phyloP scores from a whole-genome alignment of 2,329 filamentous ascomycete species.

The Beauveria bassiana region DNA sequence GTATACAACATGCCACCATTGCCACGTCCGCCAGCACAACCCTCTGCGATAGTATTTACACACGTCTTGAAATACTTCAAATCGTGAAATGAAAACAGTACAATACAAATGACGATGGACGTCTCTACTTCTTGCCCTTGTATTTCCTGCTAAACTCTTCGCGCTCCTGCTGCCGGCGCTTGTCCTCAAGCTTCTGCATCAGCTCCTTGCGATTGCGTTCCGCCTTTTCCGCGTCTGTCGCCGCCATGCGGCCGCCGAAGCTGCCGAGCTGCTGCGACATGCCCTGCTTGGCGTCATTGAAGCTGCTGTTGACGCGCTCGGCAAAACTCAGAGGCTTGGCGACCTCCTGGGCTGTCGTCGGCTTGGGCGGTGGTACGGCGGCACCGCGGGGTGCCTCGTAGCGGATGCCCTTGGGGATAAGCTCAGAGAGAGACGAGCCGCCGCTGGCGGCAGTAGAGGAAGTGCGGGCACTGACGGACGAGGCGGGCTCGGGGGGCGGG shows the following conservation, averaged over 20 bases:
- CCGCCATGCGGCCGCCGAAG: conserved; percentile 26
- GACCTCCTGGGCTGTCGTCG: conserved; percentile 15
- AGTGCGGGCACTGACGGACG: conserved; percentile 19
- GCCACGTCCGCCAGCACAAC: neutral
- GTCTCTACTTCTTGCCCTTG: conserved; percentile 18
- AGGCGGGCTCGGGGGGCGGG: conserved; percentile 14
- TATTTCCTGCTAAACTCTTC: conserved; percentile 35
- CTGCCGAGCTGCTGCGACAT: conserved; percentile 25
- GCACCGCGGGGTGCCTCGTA: conserved; percentile 30
- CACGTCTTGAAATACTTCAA: neutral
- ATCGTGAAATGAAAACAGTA: too few species aligned
- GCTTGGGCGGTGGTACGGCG: conserved; percentile 5
- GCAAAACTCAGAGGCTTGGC: conserved; percentile 20
- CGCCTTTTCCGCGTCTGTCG: conserved; percentile 26
- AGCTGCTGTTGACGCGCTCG: conserved; percentile 25
- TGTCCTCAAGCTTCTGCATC: conserved; percentile 28
- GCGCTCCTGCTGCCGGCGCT: conserved; percentile 27
- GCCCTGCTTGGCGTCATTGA: conserved; percentile 31
- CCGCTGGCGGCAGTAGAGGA: conserved; percentile 26
- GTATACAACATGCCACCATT: neutral
- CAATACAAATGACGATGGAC: neutral
- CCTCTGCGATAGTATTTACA: neutral
- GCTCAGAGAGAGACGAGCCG: conserved; percentile 17
- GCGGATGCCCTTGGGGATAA: conserved; percentile 25
- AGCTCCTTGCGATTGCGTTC: conserved; percentile 28